Evolutionary conservation across 129 eudicot genomes (phyloP), one percentile per base, ranked within the genome.

Genomic region (Centaurea solstitialis): DNA sequence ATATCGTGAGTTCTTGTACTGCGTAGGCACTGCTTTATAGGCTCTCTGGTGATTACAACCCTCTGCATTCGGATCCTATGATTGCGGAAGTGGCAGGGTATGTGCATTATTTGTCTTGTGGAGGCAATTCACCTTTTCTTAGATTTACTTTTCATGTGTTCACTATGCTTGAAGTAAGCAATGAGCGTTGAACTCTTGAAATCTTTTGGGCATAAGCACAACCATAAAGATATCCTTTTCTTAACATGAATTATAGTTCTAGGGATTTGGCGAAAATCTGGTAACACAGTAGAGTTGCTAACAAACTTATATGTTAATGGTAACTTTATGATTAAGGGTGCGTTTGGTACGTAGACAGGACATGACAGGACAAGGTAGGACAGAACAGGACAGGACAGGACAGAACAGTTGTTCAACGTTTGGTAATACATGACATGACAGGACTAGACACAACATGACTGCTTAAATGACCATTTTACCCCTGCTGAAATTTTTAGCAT

Each of bases 21-120:
- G 43, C 83, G 93, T 90, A 95, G 99, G 99, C 99, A 68, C 68
- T 95, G 83, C 87, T 95, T 66, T 93, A 95, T 87, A 93, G 99
- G 85, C 98, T 93, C 59, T 95, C 99, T 81, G 98, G 99, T 79
- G 99, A 95, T 86, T 93, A 93, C 91, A 93, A 93, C 76, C 97
- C 99, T 18, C 75, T 95, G 89, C 99, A 95, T 79, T 88, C 98
- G 5, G 99, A 95, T 88, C 98, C 99, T 21, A 87, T 23, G 82
- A 22, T 91, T 84, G 98, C 98, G 75, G 89, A 86, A 90, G 78
- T 83, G 23, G 97, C 99, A 57, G 99, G 99, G 99, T 95, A 78
- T 41, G 90, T 80, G 40, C 69, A 70, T 68, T 9, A 22, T 64
- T 21, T 20, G 68, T 21, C 26, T 64, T 22, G 1, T 64, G 12